Base-by-base conservation (phyloP, 2,329 filamentous ascomycete genomes). In the Chrysoporthe deuterocubensis region DNA sequence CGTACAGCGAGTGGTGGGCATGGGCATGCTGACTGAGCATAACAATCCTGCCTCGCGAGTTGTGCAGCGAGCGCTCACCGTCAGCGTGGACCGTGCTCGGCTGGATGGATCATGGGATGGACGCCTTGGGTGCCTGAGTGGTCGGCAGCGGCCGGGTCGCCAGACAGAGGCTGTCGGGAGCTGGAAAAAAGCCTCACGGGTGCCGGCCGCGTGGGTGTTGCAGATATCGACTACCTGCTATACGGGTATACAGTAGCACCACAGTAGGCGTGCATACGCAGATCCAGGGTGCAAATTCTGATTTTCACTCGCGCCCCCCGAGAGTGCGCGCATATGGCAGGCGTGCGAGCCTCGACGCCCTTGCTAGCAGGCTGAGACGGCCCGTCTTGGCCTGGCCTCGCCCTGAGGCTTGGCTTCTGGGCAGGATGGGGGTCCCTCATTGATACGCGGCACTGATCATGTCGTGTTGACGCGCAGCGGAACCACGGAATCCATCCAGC, bases 1-100 rank as follows among this genome's bases (percentile, higher is more conserved):
- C 26, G 48, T 14, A 13, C 9, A 26, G 48, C 16, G 26, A 48
- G 44, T 21, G 26, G 26, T 54, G 16, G 9, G 8, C 7, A 40
- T 6, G 16, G 16, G 7, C 18, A 9, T 40, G 54, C 54, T 57
- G 34, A 57, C 34, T 40, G 54, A 40, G 65, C 65, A 62, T 48
- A 43, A 54, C 54, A 61, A 16, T 32, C 48, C 59, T 66, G 21
- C 52, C 54, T 61, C 21, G 13, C 26, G 50, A 54, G 16, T 16
- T 54, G 50, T 54, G 50, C 50, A 34, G 13, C 32, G 50, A 34
- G 5, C 32, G 50, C 50, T 54, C 50, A 54, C 50, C 26, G 26
- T 54, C 50, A 54, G 32, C 50, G 11, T 54, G 50, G 21, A 34
- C 50, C 21, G 50, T 54, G 50, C 50, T 37, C 40, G 34, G 11